phyloP scores from a whole-genome alignment of 805 yeast species.

The Pichia eremophila region DNA sequence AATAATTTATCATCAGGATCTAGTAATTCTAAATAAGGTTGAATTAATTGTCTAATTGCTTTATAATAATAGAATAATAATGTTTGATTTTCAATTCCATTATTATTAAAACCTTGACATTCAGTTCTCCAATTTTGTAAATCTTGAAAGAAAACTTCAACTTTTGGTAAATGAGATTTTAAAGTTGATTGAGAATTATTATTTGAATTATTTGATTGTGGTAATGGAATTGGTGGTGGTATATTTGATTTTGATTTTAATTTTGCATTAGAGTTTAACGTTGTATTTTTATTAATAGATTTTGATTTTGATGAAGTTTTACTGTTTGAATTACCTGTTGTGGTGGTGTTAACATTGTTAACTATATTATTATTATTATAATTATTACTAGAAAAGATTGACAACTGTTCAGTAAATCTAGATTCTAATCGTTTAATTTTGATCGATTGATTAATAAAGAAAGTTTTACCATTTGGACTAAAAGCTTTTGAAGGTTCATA shows the following conservation, averaged over 20 bases:
- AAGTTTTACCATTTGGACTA: constrained; percentile 26
- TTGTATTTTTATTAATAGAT: too few species aligned
- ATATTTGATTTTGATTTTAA: neutral
- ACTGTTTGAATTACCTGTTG: too few species aligned
- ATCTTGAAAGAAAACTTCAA: constrained; percentile 42
- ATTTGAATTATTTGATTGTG: constrained; percentile 16
- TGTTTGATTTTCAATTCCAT: constrained; percentile 50
- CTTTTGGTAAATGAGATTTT: constrained; percentile 37
- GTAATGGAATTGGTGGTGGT: constrained; percentile 4
- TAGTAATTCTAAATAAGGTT: constrained; percentile 53
- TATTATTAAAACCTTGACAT: constrained; percentile 35
- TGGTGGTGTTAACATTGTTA: too few species aligned
- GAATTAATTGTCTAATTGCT: constrained; percentile 49
- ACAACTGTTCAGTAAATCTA: constrained; percentile 43
- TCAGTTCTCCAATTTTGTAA: constrained; percentile 49
- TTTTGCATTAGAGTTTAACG: neutral
- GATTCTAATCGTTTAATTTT: constrained; percentile 52
- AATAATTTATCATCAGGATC: constrained; percentile 53
- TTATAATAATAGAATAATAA: constrained; percentile 49
- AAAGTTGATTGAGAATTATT: constrained; percentile 12
- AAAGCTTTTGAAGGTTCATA: constrained; percentile 32
- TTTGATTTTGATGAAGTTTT: too few species aligned
- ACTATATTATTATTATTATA: too few species aligned
- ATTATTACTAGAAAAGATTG: constrained; percentile 23
- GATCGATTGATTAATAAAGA: constrained; percentile 48